Base-by-base conservation (phyloP, 306 rosid species). In the Myrica gale region DNA sequence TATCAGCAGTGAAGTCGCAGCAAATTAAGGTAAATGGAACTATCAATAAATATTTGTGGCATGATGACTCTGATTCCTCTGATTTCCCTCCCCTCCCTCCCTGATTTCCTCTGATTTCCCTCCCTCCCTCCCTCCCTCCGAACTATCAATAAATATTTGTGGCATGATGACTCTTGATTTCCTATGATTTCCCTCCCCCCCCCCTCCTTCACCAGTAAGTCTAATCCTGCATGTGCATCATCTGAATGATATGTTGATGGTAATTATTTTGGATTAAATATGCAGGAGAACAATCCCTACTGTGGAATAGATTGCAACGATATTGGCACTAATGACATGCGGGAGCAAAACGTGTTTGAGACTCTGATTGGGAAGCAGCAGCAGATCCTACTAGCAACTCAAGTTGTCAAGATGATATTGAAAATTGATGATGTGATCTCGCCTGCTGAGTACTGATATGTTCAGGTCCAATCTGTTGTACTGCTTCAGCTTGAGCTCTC, bases 311-410 rank as follows among this genome's bases (percentile, higher is more conserved):
- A 96, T 78, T 96, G 97, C 91, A 96, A 92, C 23, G 99, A 92
- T 71, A 61, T 84, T 9, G 99, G 98, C 82, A 96, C 99, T 4
- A 92, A 89, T 67, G 97, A 96, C 84, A 96, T 96, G 99, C 74
- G 91, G 3, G 92, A 92, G 88, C 97, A 96, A 85, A 76, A 87
- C 71, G 98, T 96, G 61, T 92, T 92, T 0, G 99, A 96, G 88
- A 88, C 98, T 32, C 79, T 96, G 79, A 96, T 92, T 2, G 99
- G 99, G 72, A 96, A 96, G 90, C 92, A 92, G 85, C 99, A 96
- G 77, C 99, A 92, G 82, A 68, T 92, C 81, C 86, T 90, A 72
- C 87, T 96, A 6, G 99, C 98, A 8, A 96, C 99, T 32, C 99
- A 96, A 83, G 99, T 96, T 17, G 98, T 96, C 55, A 92, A 96